phyloP scores from a whole-genome alignment of 345 rosid species.

The Citrus cavaleriei region DNA sequence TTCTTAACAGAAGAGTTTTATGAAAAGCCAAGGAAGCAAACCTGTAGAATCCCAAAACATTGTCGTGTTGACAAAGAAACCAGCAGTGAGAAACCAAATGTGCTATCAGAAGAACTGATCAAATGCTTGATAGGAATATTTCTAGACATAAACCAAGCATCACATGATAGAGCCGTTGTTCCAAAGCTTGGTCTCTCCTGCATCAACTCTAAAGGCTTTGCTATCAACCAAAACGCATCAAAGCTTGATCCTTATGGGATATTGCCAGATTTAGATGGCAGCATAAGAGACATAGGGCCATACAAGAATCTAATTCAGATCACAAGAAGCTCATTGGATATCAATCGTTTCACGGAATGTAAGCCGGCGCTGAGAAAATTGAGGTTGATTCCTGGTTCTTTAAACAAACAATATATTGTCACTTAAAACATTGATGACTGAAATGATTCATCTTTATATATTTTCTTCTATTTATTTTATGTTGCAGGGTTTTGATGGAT shows the following conservation, averaged over 20 bases:
- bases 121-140: slow-evolving; percentile 64
- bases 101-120: slow-evolving; percentile 69
- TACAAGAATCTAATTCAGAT: slow-evolving; percentile 81
- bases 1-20: slow-evolving; percentile 31
- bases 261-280: slow-evolving; percentile 49
- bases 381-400: slow-evolving; percentile 36
- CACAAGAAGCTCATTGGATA: slow-evolving; percentile 50
- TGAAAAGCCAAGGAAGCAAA: slow-evolving; percentile 39
- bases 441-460: background rate
- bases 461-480: background rate
- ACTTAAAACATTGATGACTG: background rate
- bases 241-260: slow-evolving; percentile 69
- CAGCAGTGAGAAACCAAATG: slow-evolving; percentile 53
- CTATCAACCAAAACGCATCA: slow-evolving; percentile 31
- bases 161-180: slow-evolving; percentile 36
- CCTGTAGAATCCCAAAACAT: slow-evolving; percentile 39
- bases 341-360: slow-evolving; percentile 35
- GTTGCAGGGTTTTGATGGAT: slow-evolving; percentile 58
- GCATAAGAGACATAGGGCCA: slow-evolving; percentile 63
- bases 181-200: slow-evolving; percentile 53
- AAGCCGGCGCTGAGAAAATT: slow-evolving; percentile 42
- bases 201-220: slow-evolving; percentile 41
- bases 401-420: background rate
- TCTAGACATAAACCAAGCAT: slow-evolving; percentile 55
- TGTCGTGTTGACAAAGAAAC: slow-evolving; percentile 28